phyloP scores from a whole-genome alignment of 2,329 filamentous ascomycete species.

The Penicillium sp. region DNA sequence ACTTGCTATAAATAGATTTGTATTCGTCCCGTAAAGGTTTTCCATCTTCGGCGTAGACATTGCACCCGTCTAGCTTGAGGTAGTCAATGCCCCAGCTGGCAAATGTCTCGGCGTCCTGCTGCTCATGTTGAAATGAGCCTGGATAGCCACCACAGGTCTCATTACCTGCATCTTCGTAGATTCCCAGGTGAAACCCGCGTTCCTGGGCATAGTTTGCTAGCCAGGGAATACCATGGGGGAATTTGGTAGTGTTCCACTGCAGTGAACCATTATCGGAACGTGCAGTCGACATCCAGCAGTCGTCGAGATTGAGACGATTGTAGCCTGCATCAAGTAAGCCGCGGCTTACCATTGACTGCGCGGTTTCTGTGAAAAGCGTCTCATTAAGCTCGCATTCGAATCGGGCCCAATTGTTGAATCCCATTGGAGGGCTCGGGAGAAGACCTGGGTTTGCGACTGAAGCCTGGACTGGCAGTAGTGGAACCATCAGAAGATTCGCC shows the following conservation, averaged over 20 bases:
- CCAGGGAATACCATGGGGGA: slow-evolving; percentile 48
- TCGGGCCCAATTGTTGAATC: slow-evolving; percentile 55
- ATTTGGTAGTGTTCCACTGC: slow-evolving; percentile 44
- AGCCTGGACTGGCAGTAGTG: slow-evolving; percentile 16
- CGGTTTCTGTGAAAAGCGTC: slow-evolving; percentile 50
- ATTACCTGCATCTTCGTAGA: slow-evolving; percentile 49
- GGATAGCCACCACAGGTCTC: slow-evolving; percentile 48
- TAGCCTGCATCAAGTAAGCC: slow-evolving; percentile 45
- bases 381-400: slow-evolving; percentile 53
- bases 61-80: slow-evolving; percentile 53
- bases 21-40: slow-evolving; percentile 28
- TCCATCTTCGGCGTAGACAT: slow-evolving; percentile 29
- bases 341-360: slow-evolving; percentile 46
- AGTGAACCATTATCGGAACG: slow-evolving; percentile 42
- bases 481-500: slow-evolving; percentile 14
- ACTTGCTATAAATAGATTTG: slow-evolving; percentile 39
- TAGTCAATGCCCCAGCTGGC: slow-evolving; percentile 46
- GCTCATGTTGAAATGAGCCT: slow-evolving; percentile 44
- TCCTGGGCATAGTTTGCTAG: slow-evolving; percentile 41
- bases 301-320: slow-evolving; percentile 47
- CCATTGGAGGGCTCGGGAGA: slow-evolving; percentile 50
- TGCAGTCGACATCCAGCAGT: slow-evolving; percentile 45
- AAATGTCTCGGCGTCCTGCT: slow-evolving; percentile 43
- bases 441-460: slow-evolving; percentile 23
- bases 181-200: slow-evolving; percentile 47